A percentile compares a stretch with the other conserved stretches of the same genome.
Conservation (phyloP, 768 basidiomycete species). For the Xerocomus potaroensis region DNA sequence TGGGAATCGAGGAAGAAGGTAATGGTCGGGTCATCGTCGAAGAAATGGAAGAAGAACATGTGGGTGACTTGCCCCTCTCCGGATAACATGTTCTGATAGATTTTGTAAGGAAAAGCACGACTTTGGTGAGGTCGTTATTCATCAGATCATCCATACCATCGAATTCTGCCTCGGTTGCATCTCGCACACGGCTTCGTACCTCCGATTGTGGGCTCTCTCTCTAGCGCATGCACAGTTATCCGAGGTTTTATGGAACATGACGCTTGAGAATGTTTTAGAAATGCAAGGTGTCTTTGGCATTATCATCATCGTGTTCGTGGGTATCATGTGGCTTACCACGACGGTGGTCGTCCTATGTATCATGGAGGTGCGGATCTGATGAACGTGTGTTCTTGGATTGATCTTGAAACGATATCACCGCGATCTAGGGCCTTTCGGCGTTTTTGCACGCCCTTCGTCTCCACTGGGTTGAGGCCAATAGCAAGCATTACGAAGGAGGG, state of each 20-base stretch:
- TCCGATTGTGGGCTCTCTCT: slow-evolving; percentile 96
- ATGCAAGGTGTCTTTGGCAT: slow-evolving; percentile 62
- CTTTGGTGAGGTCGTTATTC: slow-evolving; percentile 91
- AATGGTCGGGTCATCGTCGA: slow-evolving; percentile 72
- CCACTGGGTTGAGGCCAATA: slow-evolving; percentile 98
- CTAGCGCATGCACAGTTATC: slow-evolving; percentile 97
- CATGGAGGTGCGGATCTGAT: slow-evolving; percentile 75
- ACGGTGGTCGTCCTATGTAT: slow-evolving; percentile 82
- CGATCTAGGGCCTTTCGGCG: slow-evolving; percentile 80
- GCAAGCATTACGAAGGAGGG: slow-evolving; percentile 89
- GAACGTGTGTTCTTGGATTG: slow-evolving; percentile 17
- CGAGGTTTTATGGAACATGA: slow-evolving; percentile 91
- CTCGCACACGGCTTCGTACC: slow-evolving; percentile 92
- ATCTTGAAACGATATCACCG: slow-evolving; percentile 3
- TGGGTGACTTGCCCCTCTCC: slow-evolving; percentile 37
- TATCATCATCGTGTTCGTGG: slow-evolving; percentile 46
- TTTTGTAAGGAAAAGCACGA: slow-evolving; percentile 72
- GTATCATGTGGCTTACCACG: slow-evolving; percentile 70
- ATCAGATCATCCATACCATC: slow-evolving; percentile 98
- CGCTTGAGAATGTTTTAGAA: slow-evolving; percentile 57
- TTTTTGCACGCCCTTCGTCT: slow-evolving; percentile 95
- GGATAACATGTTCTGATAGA: slow-evolving; percentile 5
- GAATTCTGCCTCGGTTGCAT: slow-evolving; percentile 99
- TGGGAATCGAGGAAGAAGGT: slow-evolving; percentile 80
- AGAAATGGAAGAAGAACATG: slow-evolving; percentile 67